phyloP scores from a whole-genome alignment of 345 rosid species.

The Anacardium occidentale region DNA sequence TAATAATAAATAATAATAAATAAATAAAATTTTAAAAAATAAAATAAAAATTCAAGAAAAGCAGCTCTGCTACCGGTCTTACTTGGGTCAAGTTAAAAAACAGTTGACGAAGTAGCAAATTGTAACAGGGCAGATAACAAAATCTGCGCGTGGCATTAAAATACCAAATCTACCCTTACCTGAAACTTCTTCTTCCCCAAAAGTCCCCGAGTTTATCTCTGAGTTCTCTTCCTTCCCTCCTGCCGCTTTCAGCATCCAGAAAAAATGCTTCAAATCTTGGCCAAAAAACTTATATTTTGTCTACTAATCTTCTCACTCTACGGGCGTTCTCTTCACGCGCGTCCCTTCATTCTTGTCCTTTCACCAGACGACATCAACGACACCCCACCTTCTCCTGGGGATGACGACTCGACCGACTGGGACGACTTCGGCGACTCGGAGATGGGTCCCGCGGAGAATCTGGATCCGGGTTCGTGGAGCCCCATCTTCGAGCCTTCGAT shows the following conservation, averaged over 20 bases:
- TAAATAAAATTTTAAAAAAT: no score
- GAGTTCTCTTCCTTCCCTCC: background rate
- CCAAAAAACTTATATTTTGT: slow-evolving; percentile 27
- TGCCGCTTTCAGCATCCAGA: background rate
- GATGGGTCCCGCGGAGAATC: slow-evolving; percentile 65
- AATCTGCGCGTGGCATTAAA: slow-evolving; percentile 12
- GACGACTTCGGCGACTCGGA: slow-evolving; percentile 78
- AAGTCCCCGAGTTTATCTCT: background rate
- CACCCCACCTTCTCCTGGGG: slow-evolving; percentile 33
- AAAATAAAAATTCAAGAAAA: no score
- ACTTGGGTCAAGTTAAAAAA: no score
- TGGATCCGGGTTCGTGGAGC: slow-evolving; percentile 95
- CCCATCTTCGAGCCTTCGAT: slow-evolving; percentile 77
- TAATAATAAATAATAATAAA: no score
- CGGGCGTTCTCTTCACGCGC: slow-evolving; percentile 45
- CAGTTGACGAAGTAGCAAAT: slow-evolving; percentile 7
- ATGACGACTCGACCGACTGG: slow-evolving; percentile 57
- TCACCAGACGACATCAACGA: slow-evolving; percentile 87
- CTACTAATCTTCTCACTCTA: slow-evolving; percentile 33
- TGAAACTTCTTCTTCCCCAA: background rate
- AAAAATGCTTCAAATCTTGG: slow-evolving; percentile 22
- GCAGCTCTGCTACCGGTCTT: no score
- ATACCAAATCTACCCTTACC: slow-evolving; percentile 18
- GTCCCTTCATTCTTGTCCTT: slow-evolving; percentile 71
- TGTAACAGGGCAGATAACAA: background rate